Evolutionary conservation across 495 filamentous ascomycete genomes (phyloP).

Genomic region (Peziza echinospora): DNA sequence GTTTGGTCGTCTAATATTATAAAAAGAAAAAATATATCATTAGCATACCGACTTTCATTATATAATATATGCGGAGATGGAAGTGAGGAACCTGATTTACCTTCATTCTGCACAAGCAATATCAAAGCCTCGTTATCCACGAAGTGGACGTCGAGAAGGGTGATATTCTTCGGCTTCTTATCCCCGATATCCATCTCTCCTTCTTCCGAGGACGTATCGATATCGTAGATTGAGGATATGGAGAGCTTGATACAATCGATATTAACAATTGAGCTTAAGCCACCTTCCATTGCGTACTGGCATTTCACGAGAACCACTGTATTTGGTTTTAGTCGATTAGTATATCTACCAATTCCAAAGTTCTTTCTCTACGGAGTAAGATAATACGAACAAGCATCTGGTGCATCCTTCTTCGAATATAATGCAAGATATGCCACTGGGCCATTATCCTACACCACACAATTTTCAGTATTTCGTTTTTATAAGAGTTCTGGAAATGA

Average conservation of each 20-base stretch:
- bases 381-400: conserved; percentile 20
- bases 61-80: neutral
- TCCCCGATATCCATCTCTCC: too few species aligned
- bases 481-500: neutral
- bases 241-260: conserved; percentile 24
- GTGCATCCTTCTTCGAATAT: conserved; percentile 8
- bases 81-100: conserved; percentile 20
- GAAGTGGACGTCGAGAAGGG: conserved; percentile 33
- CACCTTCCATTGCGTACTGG: conserved; percentile 28
- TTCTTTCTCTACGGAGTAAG: neutral
- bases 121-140: conserved; percentile 32
- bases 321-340: neutral
- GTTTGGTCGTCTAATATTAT: neutral
- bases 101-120: conserved; percentile 25
- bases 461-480: too few species aligned
- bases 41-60: too few species aligned
- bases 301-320: conserved; percentile 32
- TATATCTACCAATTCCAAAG: too few species aligned
- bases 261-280: conserved; percentile 31
- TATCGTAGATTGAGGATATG: conserved; percentile 1
- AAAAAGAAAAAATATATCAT: conserved; percentile 1
- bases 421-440: conserved; percentile 20
- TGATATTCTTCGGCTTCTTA: conserved; percentile 11
- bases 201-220: neutral
- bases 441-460: conserved; percentile 10